These are phyloP conservation scores for Penicillium samsonianum DNA, from an alignment of 495 filamentous ascomycete species.

Conservation along the genomic window DNA sequence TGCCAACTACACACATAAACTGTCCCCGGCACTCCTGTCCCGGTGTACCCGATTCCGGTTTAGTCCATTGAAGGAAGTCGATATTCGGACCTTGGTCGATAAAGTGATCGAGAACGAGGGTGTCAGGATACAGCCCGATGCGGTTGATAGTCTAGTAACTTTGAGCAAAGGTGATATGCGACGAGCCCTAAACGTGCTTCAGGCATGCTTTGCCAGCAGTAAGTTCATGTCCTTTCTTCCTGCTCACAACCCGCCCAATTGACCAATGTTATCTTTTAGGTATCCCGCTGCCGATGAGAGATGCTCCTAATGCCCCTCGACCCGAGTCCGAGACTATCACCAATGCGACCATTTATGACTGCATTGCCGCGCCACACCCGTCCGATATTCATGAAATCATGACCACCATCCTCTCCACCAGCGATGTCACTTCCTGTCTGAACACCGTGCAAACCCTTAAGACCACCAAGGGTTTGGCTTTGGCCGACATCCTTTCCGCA, in stretches of 20 bases:
- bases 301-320: constrained; percentile 57
- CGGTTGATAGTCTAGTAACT: constrained; percentile 75
- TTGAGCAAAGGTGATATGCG: constrained; percentile 97
- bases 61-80: constrained; percentile 83
- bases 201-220: constrained; percentile 95
- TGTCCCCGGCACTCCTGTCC: constrained; percentile 90
- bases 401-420: constrained; percentile 75
- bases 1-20: constrained; percentile 98
- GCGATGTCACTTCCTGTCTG: constrained; percentile 84
- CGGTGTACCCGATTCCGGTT: constrained; percentile 95
- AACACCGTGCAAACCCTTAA: constrained; percentile 86
- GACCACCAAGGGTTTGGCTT: constrained; percentile 78
- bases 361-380: constrained; percentile 93
- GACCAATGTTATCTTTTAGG: constrained; percentile 34
- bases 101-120: constrained; percentile 86
- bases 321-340: constrained; percentile 77
- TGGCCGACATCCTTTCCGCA: constrained; percentile 90
- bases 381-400: constrained; percentile 83
- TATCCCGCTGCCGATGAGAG: constrained; percentile 68
- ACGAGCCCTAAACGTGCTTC: constrained; percentile 89
- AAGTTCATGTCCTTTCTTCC: constrained; percentile 29
- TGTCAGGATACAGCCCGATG: constrained; percentile 78
- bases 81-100: constrained; percentile 82
- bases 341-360: constrained; percentile 90
- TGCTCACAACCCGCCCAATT: not conserved